Evolutionary conservation across 768 basidiomycete species (phyloP), one percentile per base, ranked within the genome.

Genomic region (Tephrocybe sp.): DNA sequence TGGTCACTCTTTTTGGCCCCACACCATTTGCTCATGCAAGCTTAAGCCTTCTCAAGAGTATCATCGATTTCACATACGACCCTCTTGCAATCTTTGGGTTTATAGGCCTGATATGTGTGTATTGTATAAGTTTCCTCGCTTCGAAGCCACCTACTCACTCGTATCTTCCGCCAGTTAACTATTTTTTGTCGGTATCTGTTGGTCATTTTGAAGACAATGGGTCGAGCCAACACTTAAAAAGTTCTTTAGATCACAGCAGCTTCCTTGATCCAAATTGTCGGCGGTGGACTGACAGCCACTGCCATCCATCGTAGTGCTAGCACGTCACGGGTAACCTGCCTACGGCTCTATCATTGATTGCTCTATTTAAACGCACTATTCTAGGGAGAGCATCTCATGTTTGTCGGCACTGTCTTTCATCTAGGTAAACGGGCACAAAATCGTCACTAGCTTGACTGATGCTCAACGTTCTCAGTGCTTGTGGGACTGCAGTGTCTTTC

Each of bases 331-430:
- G 45, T 37, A 23, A 37, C 20, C 18, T 7, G 11, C 18, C 17
- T n/a, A n/a, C 11, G 15, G 15, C 4, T 20, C 2, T 36, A 1
- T 2, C 6, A 24, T 24, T 8, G 30, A 14, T 25, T 36, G 18
- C 18, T 9, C 4, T 20, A 39, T 12, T 3, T 21, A n/a, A 21
- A 20, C 5, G 8, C 18, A 17, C 20, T n/a, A n/a, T 18, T 34
- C 7, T 18, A 46, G 45, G 14, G 9, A 18, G 45, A 37, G 15
- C 34, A 46, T 37, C 45, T 46, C n/a, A 46, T 46, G 34, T 46
- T 33, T 46, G 34, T 46, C 17, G 45, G 45, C 33, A 46, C 34
- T 3, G 34, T 37, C 10, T 37, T 36, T n/a, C 45, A 46, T 6
- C 4, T 37, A 6, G 33, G 45, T 46, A 37, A 36, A 14, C 5